Conservation (phyloP, 306 rosid species). For the Prosopis cineraria region DNA sequence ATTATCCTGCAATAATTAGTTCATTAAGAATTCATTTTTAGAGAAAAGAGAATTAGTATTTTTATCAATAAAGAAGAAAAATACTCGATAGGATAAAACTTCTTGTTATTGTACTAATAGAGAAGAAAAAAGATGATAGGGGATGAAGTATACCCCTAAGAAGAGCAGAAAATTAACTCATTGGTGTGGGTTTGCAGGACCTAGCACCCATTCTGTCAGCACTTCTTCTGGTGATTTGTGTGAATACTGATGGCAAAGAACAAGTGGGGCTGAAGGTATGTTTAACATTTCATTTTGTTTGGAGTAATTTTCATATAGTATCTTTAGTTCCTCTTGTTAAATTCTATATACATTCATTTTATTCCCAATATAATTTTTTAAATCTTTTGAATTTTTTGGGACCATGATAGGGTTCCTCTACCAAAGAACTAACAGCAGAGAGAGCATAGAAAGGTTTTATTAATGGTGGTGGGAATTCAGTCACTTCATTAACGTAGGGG, state of each 20-base stretch:
- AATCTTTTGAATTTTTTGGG: conserved; percentile 30
- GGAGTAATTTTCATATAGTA: conserved; percentile 26
- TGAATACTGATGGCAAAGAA: conserved; percentile 76
- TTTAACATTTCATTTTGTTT: conserved; percentile 21
- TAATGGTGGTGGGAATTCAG: not conserved
- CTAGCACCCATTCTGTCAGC: conserved; percentile 70
- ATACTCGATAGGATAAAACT: too few relatives aligned
- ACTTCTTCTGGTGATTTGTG: conserved; percentile 77
- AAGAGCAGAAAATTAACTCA: not conserved
- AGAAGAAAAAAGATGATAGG: not conserved
- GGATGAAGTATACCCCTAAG: not conserved
- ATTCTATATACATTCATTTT: conserved; percentile 20
- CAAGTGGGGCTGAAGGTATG: conserved; percentile 80
- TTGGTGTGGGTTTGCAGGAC: conserved; percentile 57
- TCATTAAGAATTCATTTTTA: not conserved
- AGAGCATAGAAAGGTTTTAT: not conserved
- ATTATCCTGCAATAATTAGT: not conserved
- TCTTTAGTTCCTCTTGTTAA: conserved; percentile 24
- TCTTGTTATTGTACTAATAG: too few relatives aligned
- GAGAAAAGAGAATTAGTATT: not conserved
- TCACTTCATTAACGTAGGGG: not conserved
- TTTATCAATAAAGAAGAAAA: too few relatives aligned
- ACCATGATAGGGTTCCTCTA: not conserved
- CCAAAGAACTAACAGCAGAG: not conserved
- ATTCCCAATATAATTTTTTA: conserved; percentile 3